Percentiles rank a stretch among this genome's conserved stretches.
These are phyloP conservation scores for Colletotrichum sp. DNA, from an alignment of 2,329 filamentous ascomycete genomes.

Conservation along the genomic window DNA sequence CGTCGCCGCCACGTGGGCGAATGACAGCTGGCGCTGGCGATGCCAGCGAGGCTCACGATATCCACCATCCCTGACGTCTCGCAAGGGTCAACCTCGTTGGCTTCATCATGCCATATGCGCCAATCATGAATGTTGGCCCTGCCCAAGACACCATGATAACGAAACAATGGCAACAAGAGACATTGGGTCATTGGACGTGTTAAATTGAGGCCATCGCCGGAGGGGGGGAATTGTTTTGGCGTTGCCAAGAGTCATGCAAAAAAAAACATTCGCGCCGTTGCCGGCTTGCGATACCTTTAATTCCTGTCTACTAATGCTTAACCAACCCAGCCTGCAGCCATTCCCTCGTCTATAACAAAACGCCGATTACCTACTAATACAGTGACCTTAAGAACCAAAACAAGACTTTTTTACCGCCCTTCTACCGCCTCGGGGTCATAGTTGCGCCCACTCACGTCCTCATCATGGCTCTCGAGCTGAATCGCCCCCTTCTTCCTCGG, in stretches of 20 bases:
- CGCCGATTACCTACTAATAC: not conserved
- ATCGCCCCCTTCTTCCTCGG: slow-evolving; percentile 29
- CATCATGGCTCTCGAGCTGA: not conserved
- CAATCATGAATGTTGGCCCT: not conserved
- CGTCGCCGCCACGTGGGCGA: slow-evolving; percentile 1
- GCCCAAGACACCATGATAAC: not conserved
- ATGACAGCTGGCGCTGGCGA: not conserved
- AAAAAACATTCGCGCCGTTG: not conserved
- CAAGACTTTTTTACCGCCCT: not conserved
- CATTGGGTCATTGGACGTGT: not conserved
- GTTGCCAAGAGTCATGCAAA: not conserved
- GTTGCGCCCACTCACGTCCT: not conserved
- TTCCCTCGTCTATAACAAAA: not conserved
- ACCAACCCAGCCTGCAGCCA: not conserved
- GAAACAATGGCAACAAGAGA: not conserved
- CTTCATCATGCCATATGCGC: not conserved
- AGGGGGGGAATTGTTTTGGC: too few species aligned
- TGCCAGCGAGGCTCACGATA: not conserved
- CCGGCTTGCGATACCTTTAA: not conserved
- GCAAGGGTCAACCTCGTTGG: slow-evolving; percentile 10
- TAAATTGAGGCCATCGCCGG: not conserved
- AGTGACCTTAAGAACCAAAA: not conserved
- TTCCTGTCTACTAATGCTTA: not conserved
- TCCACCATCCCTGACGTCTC: not conserved
- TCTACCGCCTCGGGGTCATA: slow-evolving; percentile 7